Base-by-base conservation (phyloP, 805 yeast species). In the Lachancea thermotolerans region DNA sequence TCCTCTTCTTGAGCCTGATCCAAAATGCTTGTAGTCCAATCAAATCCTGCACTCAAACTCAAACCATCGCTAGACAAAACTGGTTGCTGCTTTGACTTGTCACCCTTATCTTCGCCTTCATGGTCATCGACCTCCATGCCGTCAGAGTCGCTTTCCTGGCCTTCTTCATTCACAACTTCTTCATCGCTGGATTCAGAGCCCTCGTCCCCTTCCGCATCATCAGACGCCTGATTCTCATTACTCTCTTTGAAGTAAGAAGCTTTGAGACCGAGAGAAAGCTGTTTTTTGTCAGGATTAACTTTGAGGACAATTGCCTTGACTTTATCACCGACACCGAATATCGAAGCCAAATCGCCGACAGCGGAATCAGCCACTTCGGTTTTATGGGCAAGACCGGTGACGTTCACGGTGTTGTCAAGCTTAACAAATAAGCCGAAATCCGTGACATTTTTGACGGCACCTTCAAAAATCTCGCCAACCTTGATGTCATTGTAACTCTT, bases 391-490 rank as follows among this genome's bases (percentile, higher is more conserved):
- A 91, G 75, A 46, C 98, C 99, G 57, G 85, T 78, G 47, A 89
- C 73, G 56, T 79, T 79, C 44, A 77, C 67, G 35, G 93, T 81
- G 37, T 83, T 85, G 53, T 82, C 89, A 44, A 91, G 70, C 50
- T 78, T 81, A 42, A 91, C 84, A 59, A 91, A 91, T 2, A 88
- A 95, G 69, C 99, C 99, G 60, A 82, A 91, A 39, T 86, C 95
- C 30, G 89, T 81, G 18, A 82, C 85, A 49, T 77, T 77, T 60
- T 78, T 81, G 37, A 91, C 82, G 2, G 81, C 67, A 60, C 96
- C 99, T 58, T 84, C 91, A 54, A 70, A 78, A 28, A 82, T 68
- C 25, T 82, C 85, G 45, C 85, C 95, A 42, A 73, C 79, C 46
- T 77, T 66, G 45, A 91, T 70, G 46, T 85, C 93, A 37, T 75